Base-by-base conservation (phyloP, 2,329 filamentous ascomycete genomes). In the Beauveria medogensis region DNA sequence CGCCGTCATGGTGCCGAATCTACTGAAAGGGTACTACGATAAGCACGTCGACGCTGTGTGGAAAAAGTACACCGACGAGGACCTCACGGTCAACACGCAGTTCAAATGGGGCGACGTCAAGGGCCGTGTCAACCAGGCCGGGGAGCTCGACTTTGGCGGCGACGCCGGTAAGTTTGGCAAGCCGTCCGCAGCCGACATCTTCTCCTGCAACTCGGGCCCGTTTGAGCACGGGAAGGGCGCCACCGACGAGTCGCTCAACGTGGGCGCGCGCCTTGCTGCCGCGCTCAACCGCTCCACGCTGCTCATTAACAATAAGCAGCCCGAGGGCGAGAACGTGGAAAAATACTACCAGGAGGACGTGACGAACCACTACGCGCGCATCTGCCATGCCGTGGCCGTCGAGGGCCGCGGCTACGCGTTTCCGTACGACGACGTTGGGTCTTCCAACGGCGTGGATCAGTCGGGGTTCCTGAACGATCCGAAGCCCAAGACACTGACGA, bases 261-360 rank as follows among this genome's bases (percentile, higher is more conserved):
- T 92, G 60, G 86, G 86, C 9, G 88, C 91, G 0, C 80, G 90
- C n/a, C 74, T 94, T 16, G 82, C 87, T 0, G 90, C 90, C 1
- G 89, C 87, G 1, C 83, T 93, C 68, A 91, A 92, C 73, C 81
- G 90, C 24, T 86, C 82, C 40, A 92, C 88, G 12, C 73, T 94
- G 63, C 73, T 89, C 55, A 69, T 73, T 22, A 74, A 81, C 66
- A 58, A 70, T n/a, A 67, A 68, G 65, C 84, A 82, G 73, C 85
- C 82, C 16, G 76, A 81, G 59, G 75, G 77, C 55, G 81, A 83
- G 69, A 64, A 67, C 0, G 72, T 80, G 2, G 69, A 68, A 6
- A 70, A 68, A 9, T 88, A 86, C 69, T 89, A 89, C 71, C 65
- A 70, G 16, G 72, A 80, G 16, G 60, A 66, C 3, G 71, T 82